A percentile compares a stretch with the other conserved stretches of the same genome.
Conservation (phyloP, 805 yeast species). For the Saturnispora zaruensis region DNA sequence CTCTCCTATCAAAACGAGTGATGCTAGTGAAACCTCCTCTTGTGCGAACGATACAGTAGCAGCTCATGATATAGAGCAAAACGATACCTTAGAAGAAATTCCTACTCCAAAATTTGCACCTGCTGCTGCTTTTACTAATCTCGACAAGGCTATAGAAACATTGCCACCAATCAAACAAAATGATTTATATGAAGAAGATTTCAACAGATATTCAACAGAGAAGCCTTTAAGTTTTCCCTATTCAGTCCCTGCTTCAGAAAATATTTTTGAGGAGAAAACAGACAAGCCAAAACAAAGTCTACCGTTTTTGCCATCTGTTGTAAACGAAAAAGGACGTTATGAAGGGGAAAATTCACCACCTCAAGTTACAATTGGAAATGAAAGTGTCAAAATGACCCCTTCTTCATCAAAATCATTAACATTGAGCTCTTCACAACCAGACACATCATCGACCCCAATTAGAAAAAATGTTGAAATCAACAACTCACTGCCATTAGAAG, state of each 20-base stretch:
- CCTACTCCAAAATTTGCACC: neutral
- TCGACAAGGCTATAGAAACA: neutral
- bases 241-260: neutral
- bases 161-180: neutral
- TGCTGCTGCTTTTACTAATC: neutral
- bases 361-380: neutral
- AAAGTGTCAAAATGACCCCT: neutral
- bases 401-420: neutral
- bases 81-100: neutral
- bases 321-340: neutral
- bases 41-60: neutral
- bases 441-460: neutral
- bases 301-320: neutral
- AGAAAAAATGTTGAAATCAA: neutral
- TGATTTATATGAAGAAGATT: neutral
- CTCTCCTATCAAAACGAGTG: too few relatives aligned
- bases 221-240: conserved; percentile 2
- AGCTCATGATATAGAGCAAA: neutral
- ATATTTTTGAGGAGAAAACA: neutral
- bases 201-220: conserved; percentile 5
- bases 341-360: neutral
- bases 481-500: neutral
- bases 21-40: neutral
- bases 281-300: neutral
- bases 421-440: neutral